phyloP scores from a whole-genome alignment of 169 alveolate species.

The Plasmodium cynomolgi region DNA sequence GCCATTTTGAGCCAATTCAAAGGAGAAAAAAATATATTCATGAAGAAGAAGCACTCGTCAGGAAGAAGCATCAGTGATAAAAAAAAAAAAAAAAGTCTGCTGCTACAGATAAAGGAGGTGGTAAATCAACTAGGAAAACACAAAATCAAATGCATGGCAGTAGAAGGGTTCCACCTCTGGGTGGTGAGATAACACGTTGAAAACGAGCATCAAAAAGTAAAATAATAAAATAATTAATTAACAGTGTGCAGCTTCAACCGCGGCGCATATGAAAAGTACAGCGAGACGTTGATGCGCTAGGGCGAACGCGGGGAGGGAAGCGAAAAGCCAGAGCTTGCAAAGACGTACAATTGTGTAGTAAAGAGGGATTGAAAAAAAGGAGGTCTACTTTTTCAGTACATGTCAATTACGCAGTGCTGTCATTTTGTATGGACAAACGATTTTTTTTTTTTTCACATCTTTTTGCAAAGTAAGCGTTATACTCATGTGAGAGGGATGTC shows the following conservation, averaged over 20 bases:
- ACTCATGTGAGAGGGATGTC: background rate
- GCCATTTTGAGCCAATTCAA: background rate
- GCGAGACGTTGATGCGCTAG: background rate
- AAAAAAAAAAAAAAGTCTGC: background rate
- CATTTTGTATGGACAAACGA: background rate
- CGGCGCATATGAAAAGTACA: background rate
- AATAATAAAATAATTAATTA: too few species aligned
- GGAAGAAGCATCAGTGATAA: background rate
- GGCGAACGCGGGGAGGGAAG: background rate
- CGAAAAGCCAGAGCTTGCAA: background rate
- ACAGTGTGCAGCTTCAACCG: background rate
- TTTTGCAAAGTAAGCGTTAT: background rate
- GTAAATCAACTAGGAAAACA: background rate
- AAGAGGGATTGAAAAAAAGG: background rate
- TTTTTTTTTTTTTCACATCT: background rate
- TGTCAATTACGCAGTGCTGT: background rate
- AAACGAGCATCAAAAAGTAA: background rate
- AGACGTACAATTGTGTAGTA: background rate
- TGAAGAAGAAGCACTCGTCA: background rate
- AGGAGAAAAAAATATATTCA: background rate
- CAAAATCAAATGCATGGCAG: background rate
- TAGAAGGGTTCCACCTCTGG: background rate
- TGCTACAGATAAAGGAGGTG: background rate
- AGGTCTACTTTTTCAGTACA: background rate
- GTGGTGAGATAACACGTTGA: background rate